Evolutionary conservation across 2,329 filamentous ascomycete species (phyloP).

Genomic region (Sporothrix pallida): DNA sequence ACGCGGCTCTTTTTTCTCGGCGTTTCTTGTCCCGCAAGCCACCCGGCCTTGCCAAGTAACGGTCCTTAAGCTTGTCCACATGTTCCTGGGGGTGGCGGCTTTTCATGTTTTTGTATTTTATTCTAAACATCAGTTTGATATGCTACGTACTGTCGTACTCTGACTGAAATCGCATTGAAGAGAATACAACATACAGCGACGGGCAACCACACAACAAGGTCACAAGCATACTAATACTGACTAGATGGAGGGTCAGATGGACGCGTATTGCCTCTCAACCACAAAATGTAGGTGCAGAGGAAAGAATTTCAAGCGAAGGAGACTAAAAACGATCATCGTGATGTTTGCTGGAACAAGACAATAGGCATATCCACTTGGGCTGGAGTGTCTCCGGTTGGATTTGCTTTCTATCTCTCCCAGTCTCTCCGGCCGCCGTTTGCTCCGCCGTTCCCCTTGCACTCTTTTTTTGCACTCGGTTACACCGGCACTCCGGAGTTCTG

Average conservation of each 20-base stretch:
- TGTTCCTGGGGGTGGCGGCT: not conserved
- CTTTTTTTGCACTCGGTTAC: constrained; percentile 8
- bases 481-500: constrained; percentile 16
- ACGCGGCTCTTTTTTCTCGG: constrained; percentile 10
- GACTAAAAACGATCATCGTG: not conserved
- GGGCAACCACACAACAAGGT: too few relatives aligned
- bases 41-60: constrained; percentile 21
- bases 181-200: too few relatives aligned
- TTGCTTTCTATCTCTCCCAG: not conserved
- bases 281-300: not conserved
- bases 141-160: too few relatives aligned
- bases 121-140: too few relatives aligned
- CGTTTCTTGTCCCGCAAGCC: constrained; percentile 23
- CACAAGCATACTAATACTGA: too few relatives aligned
- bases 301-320: not conserved
- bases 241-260: not conserved
- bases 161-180: too few relatives aligned
- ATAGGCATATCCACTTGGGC: constrained; percentile 4
- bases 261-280: not conserved
- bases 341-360: not conserved
- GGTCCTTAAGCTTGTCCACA: not conserved
- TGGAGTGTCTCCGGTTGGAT: not conserved
- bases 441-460: not conserved
- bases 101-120: too few relatives aligned
- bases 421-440: not conserved